Percentiles rank a stretch among this genome's conserved stretches.
These are phyloP conservation scores for Chaetomium strumarium DNA, from an alignment of 2,329 filamentous ascomycete genomes.

Conservation along the genomic window DNA sequence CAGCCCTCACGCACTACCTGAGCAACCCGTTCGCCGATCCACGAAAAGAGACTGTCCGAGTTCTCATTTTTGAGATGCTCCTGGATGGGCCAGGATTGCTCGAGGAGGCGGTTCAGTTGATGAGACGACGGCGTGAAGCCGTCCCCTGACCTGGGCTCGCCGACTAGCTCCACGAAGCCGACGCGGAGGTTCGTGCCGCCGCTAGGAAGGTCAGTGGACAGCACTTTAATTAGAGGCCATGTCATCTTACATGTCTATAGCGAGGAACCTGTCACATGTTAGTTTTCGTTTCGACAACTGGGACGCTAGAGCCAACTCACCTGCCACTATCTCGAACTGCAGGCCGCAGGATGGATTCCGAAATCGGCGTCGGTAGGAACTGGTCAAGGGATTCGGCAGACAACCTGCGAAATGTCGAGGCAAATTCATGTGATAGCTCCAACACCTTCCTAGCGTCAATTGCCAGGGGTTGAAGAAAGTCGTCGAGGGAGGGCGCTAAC, in stretches of 20 bases:
- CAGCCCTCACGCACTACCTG: slow-evolving; percentile 60
- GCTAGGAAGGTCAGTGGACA: slow-evolving; percentile 30
- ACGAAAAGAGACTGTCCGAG: slow-evolving; percentile 68
- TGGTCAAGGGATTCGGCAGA: slow-evolving; percentile 49
- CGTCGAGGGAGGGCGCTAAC: slow-evolving; percentile 26
- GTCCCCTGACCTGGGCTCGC: slow-evolving; percentile 26
- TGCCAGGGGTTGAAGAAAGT: slow-evolving; percentile 47
- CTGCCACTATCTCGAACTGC: slow-evolving; percentile 37
- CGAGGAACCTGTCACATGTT: slow-evolving; percentile 45
- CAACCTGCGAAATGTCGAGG: slow-evolving; percentile 42
- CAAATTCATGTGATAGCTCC: slow-evolving; percentile 43
- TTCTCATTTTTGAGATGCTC: slow-evolving; percentile 69
- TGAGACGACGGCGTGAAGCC: background rate
- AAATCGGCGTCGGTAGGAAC: slow-evolving; percentile 57
- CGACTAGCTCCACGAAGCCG: slow-evolving; percentile 58
- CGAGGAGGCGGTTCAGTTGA: slow-evolving; percentile 51
- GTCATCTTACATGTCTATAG: slow-evolving; percentile 57
- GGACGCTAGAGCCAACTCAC: slow-evolving; percentile 34
- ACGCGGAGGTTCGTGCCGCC: slow-evolving; percentile 65
- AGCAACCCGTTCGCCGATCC: slow-evolving; percentile 74
- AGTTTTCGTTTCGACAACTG: slow-evolving; percentile 10
- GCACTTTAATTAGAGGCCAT: background rate
- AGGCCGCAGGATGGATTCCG: slow-evolving; percentile 51
- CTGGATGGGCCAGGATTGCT: slow-evolving; percentile 68
- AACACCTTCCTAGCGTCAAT: slow-evolving; percentile 43